Evolutionary conservation across 2,329 filamentous ascomycete species (phyloP).

Genomic region (Hysterium pulicare): DNA sequence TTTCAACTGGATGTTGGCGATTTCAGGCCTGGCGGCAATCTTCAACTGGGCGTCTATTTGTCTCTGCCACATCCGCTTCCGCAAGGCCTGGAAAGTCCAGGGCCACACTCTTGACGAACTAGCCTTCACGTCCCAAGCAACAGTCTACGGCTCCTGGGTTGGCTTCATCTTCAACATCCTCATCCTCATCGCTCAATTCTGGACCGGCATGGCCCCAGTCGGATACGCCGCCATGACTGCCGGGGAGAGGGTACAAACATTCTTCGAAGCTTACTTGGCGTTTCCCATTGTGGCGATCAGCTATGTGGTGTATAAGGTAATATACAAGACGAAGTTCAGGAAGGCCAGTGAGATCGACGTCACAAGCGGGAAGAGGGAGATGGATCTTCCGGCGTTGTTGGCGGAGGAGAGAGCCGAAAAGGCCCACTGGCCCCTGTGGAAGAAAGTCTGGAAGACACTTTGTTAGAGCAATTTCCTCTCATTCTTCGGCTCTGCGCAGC

Average conservation of each 20-base stretch:
- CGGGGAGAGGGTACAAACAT: slow-evolving; percentile 54
- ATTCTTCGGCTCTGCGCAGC: no score
- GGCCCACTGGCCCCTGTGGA: slow-evolving; percentile 44
- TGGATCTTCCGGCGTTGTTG: slow-evolving; percentile 71
- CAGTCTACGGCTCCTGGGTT: slow-evolving; percentile 72
- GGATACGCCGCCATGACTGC: slow-evolving; percentile 50
- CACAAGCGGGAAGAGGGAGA: slow-evolving; percentile 74
- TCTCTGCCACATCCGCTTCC: slow-evolving; percentile 62
- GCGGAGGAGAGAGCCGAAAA: slow-evolving; percentile 73
- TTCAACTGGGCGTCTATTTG: slow-evolving; percentile 71
- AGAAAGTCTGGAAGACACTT: slow-evolving; percentile 41
- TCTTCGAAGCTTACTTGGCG: slow-evolving; percentile 69
- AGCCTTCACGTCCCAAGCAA: slow-evolving; percentile 73
- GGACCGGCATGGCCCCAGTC: slow-evolving; percentile 75
- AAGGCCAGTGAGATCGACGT: slow-evolving; percentile 72
- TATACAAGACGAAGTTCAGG: slow-evolving; percentile 64
- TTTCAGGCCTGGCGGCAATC: slow-evolving; percentile 67
- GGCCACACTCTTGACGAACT: slow-evolving; percentile 66
- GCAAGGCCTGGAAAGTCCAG: slow-evolving; percentile 55
- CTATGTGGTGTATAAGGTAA: slow-evolving; percentile 71
- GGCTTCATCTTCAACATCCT: slow-evolving; percentile 71
- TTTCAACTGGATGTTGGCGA: slow-evolving; percentile 62
- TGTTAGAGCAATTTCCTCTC: no score
- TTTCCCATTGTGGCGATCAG: slow-evolving; percentile 63
- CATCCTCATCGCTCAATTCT: slow-evolving; percentile 78